Evolutionary conservation across 345 rosid species (phyloP).

Genomic region (Lepidium africanum): DNA sequence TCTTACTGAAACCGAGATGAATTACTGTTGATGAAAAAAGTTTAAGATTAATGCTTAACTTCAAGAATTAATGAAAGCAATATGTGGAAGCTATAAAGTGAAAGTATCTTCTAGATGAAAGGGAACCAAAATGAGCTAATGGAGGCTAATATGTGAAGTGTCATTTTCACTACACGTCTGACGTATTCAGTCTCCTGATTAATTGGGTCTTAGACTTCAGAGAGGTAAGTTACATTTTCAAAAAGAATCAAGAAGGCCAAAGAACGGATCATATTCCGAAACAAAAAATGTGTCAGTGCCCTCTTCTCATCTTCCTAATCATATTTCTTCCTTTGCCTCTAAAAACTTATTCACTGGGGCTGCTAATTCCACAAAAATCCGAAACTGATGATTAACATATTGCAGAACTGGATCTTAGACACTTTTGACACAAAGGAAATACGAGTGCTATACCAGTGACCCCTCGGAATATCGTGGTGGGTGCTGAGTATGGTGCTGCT

Average conservation of each 20-base stretch:
- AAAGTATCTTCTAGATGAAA: not conserved
- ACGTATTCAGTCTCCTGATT: not conserved
- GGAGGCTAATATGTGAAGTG: not conserved
- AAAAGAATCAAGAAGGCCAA: not conserved
- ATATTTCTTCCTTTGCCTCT: not conserved
- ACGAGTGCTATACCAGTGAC: constrained; percentile 55
- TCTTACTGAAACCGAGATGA: not conserved
- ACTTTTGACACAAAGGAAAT: constrained; percentile 14
- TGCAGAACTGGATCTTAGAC: not conserved
- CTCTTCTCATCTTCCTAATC: constrained; percentile 8
- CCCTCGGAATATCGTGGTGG: constrained; percentile 88
- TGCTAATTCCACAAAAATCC: not conserved
- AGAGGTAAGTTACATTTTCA: no score
- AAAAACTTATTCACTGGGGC: not conserved
- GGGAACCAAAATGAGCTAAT: not conserved
- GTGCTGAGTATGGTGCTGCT: constrained; percentile 77
- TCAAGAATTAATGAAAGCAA: not conserved
- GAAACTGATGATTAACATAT: not conserved
- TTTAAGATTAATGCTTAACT: constrained; percentile 8
- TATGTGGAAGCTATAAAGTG: not conserved
- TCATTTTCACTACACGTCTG: not conserved
- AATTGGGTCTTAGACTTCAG: not conserved
- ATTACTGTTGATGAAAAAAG: not conserved
- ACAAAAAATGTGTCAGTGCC: not conserved
- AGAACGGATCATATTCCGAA: not conserved